phyloP scores from a whole-genome alignment of 208 protist species.

The Acanthamoeba sp. region DNA sequence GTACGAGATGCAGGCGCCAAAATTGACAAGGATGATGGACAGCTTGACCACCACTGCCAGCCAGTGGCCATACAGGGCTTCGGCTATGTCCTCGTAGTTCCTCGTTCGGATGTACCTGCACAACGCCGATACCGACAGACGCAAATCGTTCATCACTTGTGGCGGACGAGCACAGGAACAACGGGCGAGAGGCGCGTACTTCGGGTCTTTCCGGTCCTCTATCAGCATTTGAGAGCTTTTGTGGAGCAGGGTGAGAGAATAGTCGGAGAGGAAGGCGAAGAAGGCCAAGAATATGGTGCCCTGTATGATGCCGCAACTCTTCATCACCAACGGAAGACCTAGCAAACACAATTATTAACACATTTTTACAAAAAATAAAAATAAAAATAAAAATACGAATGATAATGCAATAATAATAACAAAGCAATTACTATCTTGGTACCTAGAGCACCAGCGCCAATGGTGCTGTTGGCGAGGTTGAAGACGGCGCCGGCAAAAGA shows the following conservation, averaged over 20 bases:
- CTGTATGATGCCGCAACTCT: constrained; percentile 20
- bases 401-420: neutral
- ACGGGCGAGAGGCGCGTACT: neutral
- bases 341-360: neutral
- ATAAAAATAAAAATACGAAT: neutral
- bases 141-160: neutral
- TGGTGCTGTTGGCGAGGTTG: constrained; percentile 53
- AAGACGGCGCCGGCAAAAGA: constrained; percentile 2
- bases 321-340: constrained; percentile 42
- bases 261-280: constrained; percentile 48
- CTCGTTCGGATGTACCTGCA: constrained; percentile 25
- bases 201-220: constrained; percentile 12
- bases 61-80: neutral
- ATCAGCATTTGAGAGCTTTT: constrained; percentile 12
- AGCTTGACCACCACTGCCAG: constrained; percentile 2
- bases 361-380: neutral
- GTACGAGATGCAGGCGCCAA: constrained; percentile 26
- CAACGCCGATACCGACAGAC: neutral
- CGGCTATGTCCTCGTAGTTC: constrained; percentile 40
- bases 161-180: neutral
- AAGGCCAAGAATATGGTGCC: constrained; percentile 25
- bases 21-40: constrained; percentile 28
- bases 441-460: constrained; percentile 25
- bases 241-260: constrained; percentile 22
- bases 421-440: neutral